These are phyloP conservation scores for Aeschynomene evenia DNA, from an alignment of 306 rosid genomes.

Conservation along the genomic window DNA sequence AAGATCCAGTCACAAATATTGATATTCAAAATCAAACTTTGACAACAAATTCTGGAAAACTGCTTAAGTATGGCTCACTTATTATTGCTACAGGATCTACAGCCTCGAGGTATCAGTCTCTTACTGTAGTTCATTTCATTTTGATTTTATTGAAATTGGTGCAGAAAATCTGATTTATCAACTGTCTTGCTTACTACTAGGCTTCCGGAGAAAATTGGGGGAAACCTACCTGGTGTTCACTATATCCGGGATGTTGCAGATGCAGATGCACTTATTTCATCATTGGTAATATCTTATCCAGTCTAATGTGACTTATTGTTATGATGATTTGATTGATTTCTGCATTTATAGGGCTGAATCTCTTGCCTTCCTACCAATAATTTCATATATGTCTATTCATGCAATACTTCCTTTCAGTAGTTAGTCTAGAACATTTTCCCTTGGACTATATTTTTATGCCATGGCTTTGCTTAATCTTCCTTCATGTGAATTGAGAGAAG, in stretches of 20 bases:
- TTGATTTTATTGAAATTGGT: conserved; percentile 8
- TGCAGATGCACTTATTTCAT: conserved; percentile 73
- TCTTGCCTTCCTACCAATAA: not conserved
- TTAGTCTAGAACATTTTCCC: not conserved
- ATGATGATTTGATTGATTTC: conserved; percentile 16
- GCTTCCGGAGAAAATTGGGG: conserved; percentile 89
- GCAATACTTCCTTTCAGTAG: not conserved
- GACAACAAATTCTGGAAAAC: conserved; percentile 77
- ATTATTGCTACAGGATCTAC: conserved; percentile 85
- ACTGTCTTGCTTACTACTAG: conserved; percentile 44
- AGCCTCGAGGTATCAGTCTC: conserved; percentile 64
- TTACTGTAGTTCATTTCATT: conserved; percentile 13
- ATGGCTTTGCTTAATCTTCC: conserved; percentile 13
- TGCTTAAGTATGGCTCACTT: conserved; percentile 80
- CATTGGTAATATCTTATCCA: conserved; percentile 54
- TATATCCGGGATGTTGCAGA: conserved; percentile 92
- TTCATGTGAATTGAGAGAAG: conserved; percentile 16
- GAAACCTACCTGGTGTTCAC: conserved; percentile 86
- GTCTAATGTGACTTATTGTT: not conserved
- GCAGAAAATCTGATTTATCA: conserved; percentile 25
- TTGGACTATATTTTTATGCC: not conserved
- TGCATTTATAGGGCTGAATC: not conserved
- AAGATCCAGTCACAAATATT: conserved; percentile 65
- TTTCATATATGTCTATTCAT: conserved; percentile 15
- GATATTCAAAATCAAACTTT: conserved; percentile 68